These are phyloP conservation scores for Xylaria cubensis DNA, from an alignment of 495 filamentous ascomycete species.

Conservation along the genomic window DNA sequence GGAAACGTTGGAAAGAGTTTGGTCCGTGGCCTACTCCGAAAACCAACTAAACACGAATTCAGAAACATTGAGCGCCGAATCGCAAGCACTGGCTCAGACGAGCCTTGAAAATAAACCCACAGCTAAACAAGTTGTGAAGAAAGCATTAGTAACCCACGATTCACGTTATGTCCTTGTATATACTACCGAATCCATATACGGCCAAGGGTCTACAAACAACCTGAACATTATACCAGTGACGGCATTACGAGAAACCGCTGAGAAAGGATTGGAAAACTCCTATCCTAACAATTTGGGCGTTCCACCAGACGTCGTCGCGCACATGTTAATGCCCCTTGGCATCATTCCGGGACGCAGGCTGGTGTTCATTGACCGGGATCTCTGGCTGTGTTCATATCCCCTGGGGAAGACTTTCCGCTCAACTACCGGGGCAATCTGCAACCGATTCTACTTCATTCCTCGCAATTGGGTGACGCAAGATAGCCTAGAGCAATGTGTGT, in stretches of 20 bases:
- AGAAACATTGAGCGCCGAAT: neutral
- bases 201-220: neutral
- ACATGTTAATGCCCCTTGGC: constrained; percentile 5
- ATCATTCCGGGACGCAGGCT: constrained; percentile 1
- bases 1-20: neutral
- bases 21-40: neutral
- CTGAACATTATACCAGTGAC: neutral
- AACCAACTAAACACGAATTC: neutral
- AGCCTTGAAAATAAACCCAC: neutral
- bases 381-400: constrained; percentile 9
- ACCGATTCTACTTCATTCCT: constrained; percentile 15
- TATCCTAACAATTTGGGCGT: neutral
- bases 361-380: neutral
- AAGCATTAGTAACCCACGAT: neutral
- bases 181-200: neutral
- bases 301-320: neutral
- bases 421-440: neutral
- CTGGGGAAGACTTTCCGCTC: neutral
- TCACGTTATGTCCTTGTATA: neutral
- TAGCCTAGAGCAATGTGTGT: neutral
- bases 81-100: neutral
- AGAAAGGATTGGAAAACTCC: neutral
- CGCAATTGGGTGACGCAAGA: constrained; percentile 1
- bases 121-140: neutral
- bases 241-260: neutral